Evolutionary conservation across 202 grass and related monocot genomes (phyloP).

Genomic region (Tripidium arundinaceum): DNA sequence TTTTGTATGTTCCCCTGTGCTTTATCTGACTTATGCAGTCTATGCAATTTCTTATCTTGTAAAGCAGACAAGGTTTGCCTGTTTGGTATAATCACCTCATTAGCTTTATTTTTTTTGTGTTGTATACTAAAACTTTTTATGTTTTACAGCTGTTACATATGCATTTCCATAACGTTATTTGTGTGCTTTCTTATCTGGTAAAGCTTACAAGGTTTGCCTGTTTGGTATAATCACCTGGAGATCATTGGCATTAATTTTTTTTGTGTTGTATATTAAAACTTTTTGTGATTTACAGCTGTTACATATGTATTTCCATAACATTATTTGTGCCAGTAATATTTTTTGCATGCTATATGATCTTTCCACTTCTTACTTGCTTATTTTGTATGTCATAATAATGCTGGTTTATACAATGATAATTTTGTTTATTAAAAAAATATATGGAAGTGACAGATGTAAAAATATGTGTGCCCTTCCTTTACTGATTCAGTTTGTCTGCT

Average conservation of each 20-base stretch:
- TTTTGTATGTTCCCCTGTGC: neutral
- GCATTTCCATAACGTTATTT: neutral
- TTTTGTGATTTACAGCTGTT: neutral
- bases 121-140: neutral
- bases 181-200: neutral
- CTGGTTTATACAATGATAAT: neutral
- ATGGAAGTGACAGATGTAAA: neutral
- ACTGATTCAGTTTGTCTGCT: neutral
- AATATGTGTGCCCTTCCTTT: neutral
- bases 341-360: neutral
- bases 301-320: neutral
- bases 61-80: neutral
- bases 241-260: neutral
- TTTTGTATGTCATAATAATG: neutral
- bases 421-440: neutral
- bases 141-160: neutral
- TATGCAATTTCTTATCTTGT: neutral
- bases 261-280: neutral
- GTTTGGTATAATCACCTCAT: neutral
- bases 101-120: neutral
- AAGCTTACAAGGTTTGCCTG: neutral
- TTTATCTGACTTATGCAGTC: neutral
- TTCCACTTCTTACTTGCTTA: neutral
- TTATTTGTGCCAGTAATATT: neutral
- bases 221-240: neutral